Conservation (phyloP, 163 green algal genomes). For the Scenedesmus sp. region DNA sequence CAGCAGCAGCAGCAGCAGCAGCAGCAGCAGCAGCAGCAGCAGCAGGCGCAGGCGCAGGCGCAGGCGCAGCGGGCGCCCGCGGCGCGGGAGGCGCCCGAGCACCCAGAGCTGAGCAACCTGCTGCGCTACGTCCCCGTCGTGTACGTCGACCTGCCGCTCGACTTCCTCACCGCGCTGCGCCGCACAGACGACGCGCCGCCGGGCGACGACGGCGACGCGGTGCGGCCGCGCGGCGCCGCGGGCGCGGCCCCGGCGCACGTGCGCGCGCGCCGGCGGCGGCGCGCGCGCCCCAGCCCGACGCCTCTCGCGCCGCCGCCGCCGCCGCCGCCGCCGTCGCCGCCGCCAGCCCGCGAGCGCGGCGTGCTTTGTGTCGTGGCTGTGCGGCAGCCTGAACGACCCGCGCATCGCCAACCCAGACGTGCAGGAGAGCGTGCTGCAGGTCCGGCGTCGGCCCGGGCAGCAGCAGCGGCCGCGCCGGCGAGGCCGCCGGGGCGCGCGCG, state of each 20-base stretch:
- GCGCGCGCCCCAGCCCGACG: too few relatives aligned
- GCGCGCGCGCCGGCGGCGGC: too few relatives aligned
- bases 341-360: background rate
- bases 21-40: background rate
- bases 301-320: background rate
- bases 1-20: slow-evolving; percentile 4
- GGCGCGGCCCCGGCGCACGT: background rate
- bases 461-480: too few relatives aligned
- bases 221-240: background rate
- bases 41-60: background rate
- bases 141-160: slow-evolving; percentile 71
- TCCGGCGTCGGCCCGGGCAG: background rate
- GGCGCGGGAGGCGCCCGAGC: background rate
- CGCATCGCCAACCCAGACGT: slow-evolving; percentile 60
- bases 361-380: slow-evolving; percentile 21
- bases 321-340: slow-evolving; percentile 18
- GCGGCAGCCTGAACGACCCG: slow-evolving; percentile 44
- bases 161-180: slow-evolving; percentile 50
- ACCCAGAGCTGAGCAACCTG: slow-evolving; percentile 44
- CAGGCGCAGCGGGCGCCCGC: background rate
- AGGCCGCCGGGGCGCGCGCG: too few relatives aligned
- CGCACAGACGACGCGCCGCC: slow-evolving; percentile 7
- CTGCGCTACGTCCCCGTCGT: slow-evolving; percentile 77
- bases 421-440: slow-evolving; percentile 53
- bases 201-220: background rate